Base-by-base conservation (phyloP, 148 eudicot genomes). In the Rhododendron williamsianum region DNA sequence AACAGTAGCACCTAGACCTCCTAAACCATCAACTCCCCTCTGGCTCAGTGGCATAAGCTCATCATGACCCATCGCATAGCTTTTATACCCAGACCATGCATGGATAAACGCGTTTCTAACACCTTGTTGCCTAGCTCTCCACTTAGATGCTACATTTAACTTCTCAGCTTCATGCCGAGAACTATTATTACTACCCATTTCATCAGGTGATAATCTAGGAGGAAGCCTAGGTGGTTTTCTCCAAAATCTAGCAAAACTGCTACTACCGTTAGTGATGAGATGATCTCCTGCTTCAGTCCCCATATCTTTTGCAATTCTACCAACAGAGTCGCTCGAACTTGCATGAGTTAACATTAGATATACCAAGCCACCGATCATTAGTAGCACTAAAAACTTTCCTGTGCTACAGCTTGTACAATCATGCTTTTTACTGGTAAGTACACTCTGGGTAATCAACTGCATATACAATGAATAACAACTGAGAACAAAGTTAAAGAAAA, bases 1-100 rank as follows among this genome's bases (percentile, higher is more conserved):
- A 81, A 95, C 85, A 19, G 99, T 96, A 85, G 99, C 99, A 80
- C 99, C 99, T 43, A 95, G 93, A 86, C 99, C 98, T 71, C 99
- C 99, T 90, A 96, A 93, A 72, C 96, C 94, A 90, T 96, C 96
- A 81, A 87, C 88, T 81, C 98, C 98, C 86, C 87, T 91, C 85
- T 92, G 92, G 90, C 96, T 92, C 78, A 94, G 63, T 33, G 98
- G 98, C 98, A 94, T 93, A 84, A 96, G 98, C 85, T 96, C 99
- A 89, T 96, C 98, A 90, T 85, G 90, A 43, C 98, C 99, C 97
- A 96, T 95, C 12, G 98, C 95, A 86, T 91, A 92, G 71, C 83
- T 91, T 84, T 88, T 91, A 87, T 95, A 96, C 80, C 97, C 99
- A 82, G 95, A 93, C 99, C 97, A 96, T 6, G 99, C 99, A 89